Evolutionary conservation across 2,329 filamentous ascomycete species (phyloP).

Genomic region (Westerdykella aurantiaca): DNA sequence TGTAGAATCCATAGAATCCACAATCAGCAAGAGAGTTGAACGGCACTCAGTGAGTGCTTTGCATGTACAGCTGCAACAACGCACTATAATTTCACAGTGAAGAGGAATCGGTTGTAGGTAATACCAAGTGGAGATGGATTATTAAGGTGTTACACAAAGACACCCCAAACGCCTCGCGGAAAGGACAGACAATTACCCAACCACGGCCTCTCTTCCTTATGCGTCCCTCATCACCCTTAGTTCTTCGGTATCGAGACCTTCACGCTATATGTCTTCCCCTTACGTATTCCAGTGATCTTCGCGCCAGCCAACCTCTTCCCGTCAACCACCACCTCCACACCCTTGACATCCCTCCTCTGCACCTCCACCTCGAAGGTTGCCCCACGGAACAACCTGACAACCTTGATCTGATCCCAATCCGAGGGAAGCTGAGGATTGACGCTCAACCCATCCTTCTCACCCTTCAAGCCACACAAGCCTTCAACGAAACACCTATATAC

Average conservation of each 20-base stretch:
- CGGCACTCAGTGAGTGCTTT: too few relatives aligned
- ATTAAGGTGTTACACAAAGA: too few relatives aligned
- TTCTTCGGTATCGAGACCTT: slow-evolving; percentile 36
- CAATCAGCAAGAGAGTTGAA: too few relatives aligned
- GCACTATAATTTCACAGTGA: too few relatives aligned
- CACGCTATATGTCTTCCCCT: slow-evolving; percentile 44
- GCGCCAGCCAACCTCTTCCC: slow-evolving; percentile 38
- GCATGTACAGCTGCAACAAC: too few relatives aligned
- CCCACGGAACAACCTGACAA: slow-evolving; percentile 47
- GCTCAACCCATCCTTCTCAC: slow-evolving; percentile 44
- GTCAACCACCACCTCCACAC: slow-evolving; percentile 39
- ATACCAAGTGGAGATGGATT: too few relatives aligned
- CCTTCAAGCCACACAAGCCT: slow-evolving; percentile 50
- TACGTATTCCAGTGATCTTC: slow-evolving; percentile 40
- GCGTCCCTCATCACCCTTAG: background rate
- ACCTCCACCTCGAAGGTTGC: slow-evolving; percentile 48
- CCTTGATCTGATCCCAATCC: slow-evolving; percentile 46
- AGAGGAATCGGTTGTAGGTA: too few relatives aligned
- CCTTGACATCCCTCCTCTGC: slow-evolving; percentile 37
- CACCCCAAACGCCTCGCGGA: too few relatives aligned
- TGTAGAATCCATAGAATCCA: too few relatives aligned
- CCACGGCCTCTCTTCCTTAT: too few relatives aligned
- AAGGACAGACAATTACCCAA: too few relatives aligned
- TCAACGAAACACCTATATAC: slow-evolving; percentile 53
- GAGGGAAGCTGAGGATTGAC: slow-evolving; percentile 50